These are phyloP conservation scores for Eucalyptus sp. DNA, from an alignment of 345 rosid species.

Conservation along the genomic window DNA sequence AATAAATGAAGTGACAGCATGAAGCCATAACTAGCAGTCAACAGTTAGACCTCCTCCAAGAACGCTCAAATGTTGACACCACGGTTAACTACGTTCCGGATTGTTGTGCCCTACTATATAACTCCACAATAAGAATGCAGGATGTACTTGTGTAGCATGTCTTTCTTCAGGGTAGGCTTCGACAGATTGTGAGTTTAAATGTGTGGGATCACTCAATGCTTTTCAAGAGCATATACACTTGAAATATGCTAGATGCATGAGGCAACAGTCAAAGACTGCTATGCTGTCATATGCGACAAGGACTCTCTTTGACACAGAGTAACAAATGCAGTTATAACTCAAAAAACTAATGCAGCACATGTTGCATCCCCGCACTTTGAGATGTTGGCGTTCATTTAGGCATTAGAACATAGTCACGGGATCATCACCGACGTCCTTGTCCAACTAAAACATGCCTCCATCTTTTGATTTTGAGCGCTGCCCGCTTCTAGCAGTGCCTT, in stretches of 20 bases:
- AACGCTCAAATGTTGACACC: neutral
- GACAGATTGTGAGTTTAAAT: neutral
- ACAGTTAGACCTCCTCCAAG: neutral
- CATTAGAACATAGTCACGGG: neutral
- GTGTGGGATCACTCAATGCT: neutral
- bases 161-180: neutral
- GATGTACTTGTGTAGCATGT: neutral
- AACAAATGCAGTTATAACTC: neutral
- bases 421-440: neutral
- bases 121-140: neutral
- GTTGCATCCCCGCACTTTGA: neutral
- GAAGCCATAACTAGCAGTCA: neutral
- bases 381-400: neutral
- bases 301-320: neutral
- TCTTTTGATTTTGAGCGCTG: neutral
- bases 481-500: neutral
- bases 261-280: neutral
- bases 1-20: neutral
- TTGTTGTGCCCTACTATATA: neutral
- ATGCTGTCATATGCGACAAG: neutral
- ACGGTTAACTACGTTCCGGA: neutral
- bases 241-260: neutral
- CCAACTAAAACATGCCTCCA: neutral
- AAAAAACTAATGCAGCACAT: neutral
- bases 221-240: neutral